phyloP scores from a whole-genome alignment of 495 filamentous ascomycete genomes.

The Aspergillus nidulans region DNA sequence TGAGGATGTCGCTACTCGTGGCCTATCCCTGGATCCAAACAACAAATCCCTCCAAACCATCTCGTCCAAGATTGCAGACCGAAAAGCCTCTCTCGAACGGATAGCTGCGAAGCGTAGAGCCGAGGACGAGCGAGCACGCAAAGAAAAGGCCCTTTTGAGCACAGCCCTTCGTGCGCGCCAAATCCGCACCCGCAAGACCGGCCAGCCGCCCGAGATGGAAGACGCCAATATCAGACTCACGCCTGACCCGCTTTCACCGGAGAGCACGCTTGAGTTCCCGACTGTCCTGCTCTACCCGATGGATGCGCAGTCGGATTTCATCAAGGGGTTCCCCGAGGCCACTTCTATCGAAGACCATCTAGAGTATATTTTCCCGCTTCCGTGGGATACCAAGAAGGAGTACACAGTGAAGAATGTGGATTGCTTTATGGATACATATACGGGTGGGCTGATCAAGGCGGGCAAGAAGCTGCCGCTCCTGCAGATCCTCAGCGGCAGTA shows the following conservation, averaged over 20 bases:
- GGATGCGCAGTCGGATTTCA: slow-evolving; percentile 76
- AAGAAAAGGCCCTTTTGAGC: slow-evolving; percentile 55
- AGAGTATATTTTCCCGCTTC: slow-evolving; percentile 70
- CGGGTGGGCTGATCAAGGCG: slow-evolving; percentile 79
- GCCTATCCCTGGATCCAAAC: slow-evolving; percentile 60
- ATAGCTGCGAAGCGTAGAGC: slow-evolving; percentile 36
- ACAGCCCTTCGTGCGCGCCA: slow-evolving; percentile 71
- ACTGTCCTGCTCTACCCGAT: slow-evolving; percentile 78
- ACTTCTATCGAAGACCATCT: slow-evolving; percentile 67
- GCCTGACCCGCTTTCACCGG: slow-evolving; percentile 69
- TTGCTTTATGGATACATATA: slow-evolving; percentile 79
- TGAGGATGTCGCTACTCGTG: slow-evolving; percentile 65
- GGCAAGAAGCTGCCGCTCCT: slow-evolving; percentile 78
- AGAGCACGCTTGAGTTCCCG: slow-evolving; percentile 69
- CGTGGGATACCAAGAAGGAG: slow-evolving; percentile 74
- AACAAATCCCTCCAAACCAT: slow-evolving; percentile 56
- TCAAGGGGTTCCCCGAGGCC: slow-evolving; percentile 77
- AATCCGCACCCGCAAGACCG: slow-evolving; percentile 62
- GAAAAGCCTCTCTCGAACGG: slow-evolving; percentile 36
- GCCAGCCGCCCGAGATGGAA: slow-evolving; percentile 77
- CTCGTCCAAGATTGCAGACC: slow-evolving; percentile 50
- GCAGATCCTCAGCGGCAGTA: slow-evolving; percentile 69
- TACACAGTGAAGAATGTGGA: slow-evolving; percentile 66
- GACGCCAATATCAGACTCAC: slow-evolving; percentile 63
- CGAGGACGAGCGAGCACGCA: slow-evolving; percentile 49